Conservation (phyloP, 345 rosid species). For the Salix purpurea region DNA sequence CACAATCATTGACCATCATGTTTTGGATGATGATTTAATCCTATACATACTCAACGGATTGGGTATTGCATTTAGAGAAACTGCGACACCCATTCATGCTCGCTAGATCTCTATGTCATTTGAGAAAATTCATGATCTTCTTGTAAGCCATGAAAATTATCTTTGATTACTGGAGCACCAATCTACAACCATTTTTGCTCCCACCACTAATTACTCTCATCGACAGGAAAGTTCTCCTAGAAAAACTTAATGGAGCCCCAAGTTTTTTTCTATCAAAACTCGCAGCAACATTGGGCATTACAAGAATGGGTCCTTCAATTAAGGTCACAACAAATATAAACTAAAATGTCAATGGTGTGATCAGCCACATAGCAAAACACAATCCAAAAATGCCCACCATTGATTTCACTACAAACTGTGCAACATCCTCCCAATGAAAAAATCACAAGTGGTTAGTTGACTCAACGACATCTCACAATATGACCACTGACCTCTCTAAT, state of each 20-base stretch:
- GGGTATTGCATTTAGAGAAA: background rate
- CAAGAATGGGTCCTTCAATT: background rate
- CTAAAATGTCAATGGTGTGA: background rate
- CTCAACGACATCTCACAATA: background rate
- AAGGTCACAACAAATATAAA: no score
- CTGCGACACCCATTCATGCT: accelerated
- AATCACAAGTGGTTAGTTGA: background rate
- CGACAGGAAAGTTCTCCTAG: no score
- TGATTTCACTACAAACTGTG: background rate
- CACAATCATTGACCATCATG: background rate
- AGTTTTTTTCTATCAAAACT: no score
- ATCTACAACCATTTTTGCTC: accelerated
- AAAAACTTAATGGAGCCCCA: no score
- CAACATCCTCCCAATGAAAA: background rate
- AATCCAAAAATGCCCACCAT: no score
- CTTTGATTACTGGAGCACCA: accelerated
- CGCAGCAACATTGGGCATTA: accelerated
- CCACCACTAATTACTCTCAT: no score
- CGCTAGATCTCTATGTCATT: accelerated
- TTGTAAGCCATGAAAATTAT: no score
- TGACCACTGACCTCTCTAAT: background rate
- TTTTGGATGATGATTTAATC: background rate
- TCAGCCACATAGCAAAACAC: no score
- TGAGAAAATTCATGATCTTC: background rate
- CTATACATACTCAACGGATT: background rate